Percentiles rank a stretch among this genome's conserved stretches.
phyloP scores from a whole-genome alignment of 2,329 filamentous ascomycete species.

The Bipolaris gigantea region DNA sequence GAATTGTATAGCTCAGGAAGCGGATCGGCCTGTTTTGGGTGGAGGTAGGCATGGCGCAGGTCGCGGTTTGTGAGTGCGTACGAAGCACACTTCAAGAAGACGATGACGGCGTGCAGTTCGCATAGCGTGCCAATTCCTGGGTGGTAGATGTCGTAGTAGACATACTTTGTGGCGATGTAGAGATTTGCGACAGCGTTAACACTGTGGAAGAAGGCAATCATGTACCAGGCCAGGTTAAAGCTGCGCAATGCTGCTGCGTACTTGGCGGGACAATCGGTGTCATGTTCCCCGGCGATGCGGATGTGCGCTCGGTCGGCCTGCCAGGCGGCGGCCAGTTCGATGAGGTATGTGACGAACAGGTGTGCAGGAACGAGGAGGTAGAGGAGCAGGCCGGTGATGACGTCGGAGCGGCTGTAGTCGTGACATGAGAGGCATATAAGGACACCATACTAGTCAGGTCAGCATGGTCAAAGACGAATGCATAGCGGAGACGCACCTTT shows the following conservation, averaged over 20 bases:
- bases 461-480: slow-evolving; percentile 12
- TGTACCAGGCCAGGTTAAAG: slow-evolving; percentile 76
- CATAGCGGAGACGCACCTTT: slow-evolving; percentile 61
- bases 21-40: slow-evolving; percentile 70
- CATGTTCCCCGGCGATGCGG: slow-evolving; percentile 52
- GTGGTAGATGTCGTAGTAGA: slow-evolving; percentile 91
- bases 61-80: slow-evolving; percentile 98
- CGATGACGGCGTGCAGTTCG: slow-evolving; percentile 88
- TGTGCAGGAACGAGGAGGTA: slow-evolving; percentile 90
- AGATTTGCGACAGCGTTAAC: slow-evolving; percentile 83
- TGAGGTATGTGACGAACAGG: slow-evolving; percentile 84
- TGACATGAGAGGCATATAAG: slow-evolving; percentile 90
- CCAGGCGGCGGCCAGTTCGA: slow-evolving; percentile 80
- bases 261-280: slow-evolving; percentile 55
- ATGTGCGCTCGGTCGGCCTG: slow-evolving; percentile 72
- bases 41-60: slow-evolving; percentile 84
- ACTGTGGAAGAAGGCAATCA: slow-evolving; percentile 78
- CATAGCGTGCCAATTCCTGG: slow-evolving; percentile 89
- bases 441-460: slow-evolving; percentile 74
- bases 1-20: slow-evolving; percentile 79
- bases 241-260: slow-evolving; percentile 62
- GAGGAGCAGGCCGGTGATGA: slow-evolving; percentile 73
- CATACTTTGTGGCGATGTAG: slow-evolving; percentile 76
- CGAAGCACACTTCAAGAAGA: slow-evolving; percentile 94
- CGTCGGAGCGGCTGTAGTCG: slow-evolving; percentile 78